phyloP scores from a whole-genome alignment of 257 asterid genomes.

The Lithospermum erythrorhizon region DNA sequence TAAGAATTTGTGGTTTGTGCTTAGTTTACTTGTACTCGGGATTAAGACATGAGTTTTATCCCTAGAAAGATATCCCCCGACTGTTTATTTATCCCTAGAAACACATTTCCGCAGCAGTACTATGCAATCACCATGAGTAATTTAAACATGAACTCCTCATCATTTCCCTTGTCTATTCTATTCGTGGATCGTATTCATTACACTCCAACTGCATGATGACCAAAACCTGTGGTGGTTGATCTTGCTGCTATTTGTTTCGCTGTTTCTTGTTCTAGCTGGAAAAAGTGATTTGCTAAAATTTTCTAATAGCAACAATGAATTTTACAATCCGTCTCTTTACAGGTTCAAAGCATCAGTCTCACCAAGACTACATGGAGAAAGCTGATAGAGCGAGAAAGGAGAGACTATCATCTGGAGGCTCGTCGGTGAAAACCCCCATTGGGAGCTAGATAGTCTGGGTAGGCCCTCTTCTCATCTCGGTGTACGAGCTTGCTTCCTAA shows the following conservation, averaged over 20 bases:
- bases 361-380: slow-evolving; percentile 80
- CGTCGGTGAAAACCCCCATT: slow-evolving; percentile 18
- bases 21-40: too few relatives aligned
- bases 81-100: too few relatives aligned
- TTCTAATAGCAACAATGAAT: not conserved
- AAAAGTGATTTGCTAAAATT: not conserved
- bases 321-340: not conserved
- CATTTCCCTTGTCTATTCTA: not conserved
- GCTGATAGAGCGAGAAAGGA: slow-evolving; percentile 71
- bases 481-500: slow-evolving; percentile 1
- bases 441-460: slow-evolving; percentile 10
- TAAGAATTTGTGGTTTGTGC: too few relatives aligned
- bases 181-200: too few relatives aligned
- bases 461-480: not conserved
- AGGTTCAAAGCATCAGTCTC: slow-evolving; percentile 77
- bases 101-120: too few relatives aligned
- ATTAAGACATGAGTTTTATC: too few relatives aligned
- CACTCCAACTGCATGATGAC: not conserved
- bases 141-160: not conserved
- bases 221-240: not conserved
- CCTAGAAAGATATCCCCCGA: too few relatives aligned
- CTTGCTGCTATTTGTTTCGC: not conserved
- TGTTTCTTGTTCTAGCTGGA: not conserved
- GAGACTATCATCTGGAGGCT: slow-evolving; percentile 57
- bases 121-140: too few relatives aligned